phyloP scores from a whole-genome alignment of 306 rosid species.

The Acacia confusa region DNA sequence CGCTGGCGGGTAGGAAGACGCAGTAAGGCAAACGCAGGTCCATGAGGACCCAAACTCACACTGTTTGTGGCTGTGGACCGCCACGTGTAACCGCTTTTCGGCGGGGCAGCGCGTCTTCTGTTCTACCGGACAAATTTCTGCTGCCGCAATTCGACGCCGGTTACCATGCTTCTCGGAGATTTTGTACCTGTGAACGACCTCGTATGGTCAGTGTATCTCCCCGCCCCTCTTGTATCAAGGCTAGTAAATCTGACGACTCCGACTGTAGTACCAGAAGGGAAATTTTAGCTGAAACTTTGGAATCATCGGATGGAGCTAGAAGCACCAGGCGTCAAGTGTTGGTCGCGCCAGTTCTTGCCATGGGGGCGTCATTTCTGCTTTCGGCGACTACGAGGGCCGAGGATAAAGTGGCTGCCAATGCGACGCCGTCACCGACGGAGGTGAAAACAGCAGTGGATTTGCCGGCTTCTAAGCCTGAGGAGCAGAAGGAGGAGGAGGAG shows the following conservation, averaged over 20 bases:
- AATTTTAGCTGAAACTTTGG: slow-evolving; percentile 2
- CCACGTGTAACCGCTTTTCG: slow-evolving; percentile 35
- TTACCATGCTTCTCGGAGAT: slow-evolving; percentile 25
- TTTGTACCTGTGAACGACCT: slow-evolving; percentile 35
- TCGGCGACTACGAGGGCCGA: slow-evolving; percentile 61
- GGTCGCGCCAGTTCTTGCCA: slow-evolving; percentile 58
- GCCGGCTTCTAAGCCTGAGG: slow-evolving; percentile 35
- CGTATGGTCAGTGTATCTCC: slow-evolving; percentile 30
- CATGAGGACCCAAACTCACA: slow-evolving; percentile 51
- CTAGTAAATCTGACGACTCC: slow-evolving; percentile 15
- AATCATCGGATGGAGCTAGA: slow-evolving; percentile 3
- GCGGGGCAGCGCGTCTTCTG: slow-evolving; percentile 32
- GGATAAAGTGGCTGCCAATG: slow-evolving; percentile 37
- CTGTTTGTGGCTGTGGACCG: slow-evolving; percentile 40
- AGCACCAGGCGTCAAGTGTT: slow-evolving; percentile 59
- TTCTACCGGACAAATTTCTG: slow-evolving; percentile 7
- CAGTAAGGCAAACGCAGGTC: not conserved
- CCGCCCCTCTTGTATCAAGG: slow-evolving; percentile 28
- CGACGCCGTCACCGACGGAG: slow-evolving; percentile 24
- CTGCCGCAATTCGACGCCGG: slow-evolving; percentile 24
- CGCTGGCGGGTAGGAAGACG: slow-evolving; percentile 6
- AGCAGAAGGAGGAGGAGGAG: slow-evolving; percentile 18
- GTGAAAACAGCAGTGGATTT: not conserved
- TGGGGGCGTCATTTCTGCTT: slow-evolving; percentile 62
- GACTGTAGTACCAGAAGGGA: not conserved